A percentile compares a stretch with the other conserved stretches of the same genome.
These are phyloP conservation scores for Magnolia kwangsiensis DNA, from an alignment of 164 flowering plant species.

Conservation along the genomic window DNA sequence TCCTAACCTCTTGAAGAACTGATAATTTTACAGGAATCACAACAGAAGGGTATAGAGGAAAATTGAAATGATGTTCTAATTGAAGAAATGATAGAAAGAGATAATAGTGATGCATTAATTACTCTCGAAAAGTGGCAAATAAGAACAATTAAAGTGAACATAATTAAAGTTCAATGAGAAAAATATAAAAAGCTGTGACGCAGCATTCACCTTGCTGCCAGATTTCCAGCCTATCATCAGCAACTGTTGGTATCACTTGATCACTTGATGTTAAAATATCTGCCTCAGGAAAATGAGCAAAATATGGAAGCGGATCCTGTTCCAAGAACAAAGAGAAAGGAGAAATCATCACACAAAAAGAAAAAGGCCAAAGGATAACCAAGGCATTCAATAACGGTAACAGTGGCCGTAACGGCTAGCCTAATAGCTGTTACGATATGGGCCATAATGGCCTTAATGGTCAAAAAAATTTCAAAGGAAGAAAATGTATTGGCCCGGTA, in stretches of 20 bases:
- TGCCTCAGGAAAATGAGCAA: slow-evolving; percentile 88
- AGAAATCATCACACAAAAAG: background rate
- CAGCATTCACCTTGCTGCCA: slow-evolving; percentile 72
- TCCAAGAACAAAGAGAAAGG: slow-evolving; percentile 3
- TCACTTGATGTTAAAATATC: slow-evolving; percentile 94
- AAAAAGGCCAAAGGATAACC: background rate
- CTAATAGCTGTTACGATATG: too few species aligned
- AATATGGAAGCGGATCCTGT: slow-evolving; percentile 96
- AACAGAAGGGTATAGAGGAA: background rate
- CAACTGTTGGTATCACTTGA: slow-evolving; percentile 88
- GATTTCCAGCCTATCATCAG: slow-evolving; percentile 81
- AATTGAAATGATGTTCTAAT: background rate
- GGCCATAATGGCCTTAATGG: too few species aligned
- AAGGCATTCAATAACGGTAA: too few species aligned
- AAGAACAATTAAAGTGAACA: background rate
- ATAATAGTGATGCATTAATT: background rate
- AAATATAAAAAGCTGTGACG: background rate
- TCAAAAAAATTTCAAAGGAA: too few species aligned
- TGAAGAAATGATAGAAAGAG: background rate
- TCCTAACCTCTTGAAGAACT: background rate
- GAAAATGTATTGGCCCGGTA: too few species aligned
- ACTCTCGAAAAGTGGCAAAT: background rate
- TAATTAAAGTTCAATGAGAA: background rate
- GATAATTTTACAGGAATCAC: background rate
- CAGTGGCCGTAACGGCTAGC: too few species aligned